Conservation (phyloP, 116 monocot species). For the Dioscorea cayenensis region DNA sequence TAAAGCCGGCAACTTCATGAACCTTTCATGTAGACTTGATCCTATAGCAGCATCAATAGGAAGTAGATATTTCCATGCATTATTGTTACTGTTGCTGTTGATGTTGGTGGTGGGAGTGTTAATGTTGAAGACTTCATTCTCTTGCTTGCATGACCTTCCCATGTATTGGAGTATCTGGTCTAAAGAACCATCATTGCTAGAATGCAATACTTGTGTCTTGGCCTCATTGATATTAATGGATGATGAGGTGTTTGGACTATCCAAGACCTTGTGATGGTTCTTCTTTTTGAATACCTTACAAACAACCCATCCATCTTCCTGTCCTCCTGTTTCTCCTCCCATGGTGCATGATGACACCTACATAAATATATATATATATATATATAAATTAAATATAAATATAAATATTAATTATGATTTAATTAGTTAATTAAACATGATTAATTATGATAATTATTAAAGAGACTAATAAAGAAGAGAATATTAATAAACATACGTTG, state of each 20-base stretch:
- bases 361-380: neutral
- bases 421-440: too few species aligned
- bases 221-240: slow-evolving; percentile 11
- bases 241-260: slow-evolving; percentile 21
- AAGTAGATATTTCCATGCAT: slow-evolving; percentile 12
- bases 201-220: slow-evolving; percentile 27
- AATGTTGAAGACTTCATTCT: slow-evolving; percentile 13
- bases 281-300: slow-evolving; percentile 95
- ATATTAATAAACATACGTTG: slow-evolving; percentile 4
- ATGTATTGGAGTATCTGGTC: slow-evolving; percentile 77
- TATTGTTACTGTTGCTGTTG: too few species aligned
- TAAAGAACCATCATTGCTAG: slow-evolving; percentile 32
- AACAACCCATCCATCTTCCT: slow-evolving; percentile 92
- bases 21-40: slow-evolving; percentile 23
- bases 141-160: slow-evolving; percentile 78
- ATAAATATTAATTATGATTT: too few species aligned
- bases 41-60: slow-evolving; percentile 9
- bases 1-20: slow-evolving; percentile 67
- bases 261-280: slow-evolving; percentile 44
- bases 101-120: neutral
- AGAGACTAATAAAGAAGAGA: too few species aligned
- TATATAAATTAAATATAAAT: too few species aligned
- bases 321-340: slow-evolving; percentile 23
- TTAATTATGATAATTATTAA: too few species aligned
- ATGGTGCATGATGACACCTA: slow-evolving; percentile 11